Evolutionary conservation across 164 flowering plant genomes (phyloP).

Genomic region (Taxillus chinensis): DNA sequence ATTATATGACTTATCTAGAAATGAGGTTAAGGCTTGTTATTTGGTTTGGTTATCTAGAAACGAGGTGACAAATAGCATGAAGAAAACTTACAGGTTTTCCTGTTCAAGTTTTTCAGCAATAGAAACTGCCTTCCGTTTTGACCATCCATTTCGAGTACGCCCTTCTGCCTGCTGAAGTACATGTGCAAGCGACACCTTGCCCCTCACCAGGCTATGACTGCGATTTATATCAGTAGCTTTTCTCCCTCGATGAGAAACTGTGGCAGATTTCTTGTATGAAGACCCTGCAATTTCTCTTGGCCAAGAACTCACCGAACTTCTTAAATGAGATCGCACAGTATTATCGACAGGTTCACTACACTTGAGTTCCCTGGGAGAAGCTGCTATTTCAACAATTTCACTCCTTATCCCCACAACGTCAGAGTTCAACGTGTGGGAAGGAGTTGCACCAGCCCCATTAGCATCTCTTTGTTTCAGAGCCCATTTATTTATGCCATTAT

Average conservation of each 20-base stretch:
- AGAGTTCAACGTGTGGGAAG: constrained; percentile 13
- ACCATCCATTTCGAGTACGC: constrained; percentile 52
- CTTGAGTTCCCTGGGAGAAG: constrained; percentile 30
- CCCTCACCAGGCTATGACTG: constrained; percentile 60
- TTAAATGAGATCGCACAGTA: constrained; percentile 16
- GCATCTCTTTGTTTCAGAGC: constrained; percentile 15
- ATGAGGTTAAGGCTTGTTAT: too few relatives aligned
- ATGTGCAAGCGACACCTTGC: constrained; percentile 91
- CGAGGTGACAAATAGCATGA: neutral
- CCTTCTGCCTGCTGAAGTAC: constrained; percentile 92
- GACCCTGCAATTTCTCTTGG: constrained; percentile 20
- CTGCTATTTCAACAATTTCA: constrained; percentile 74
- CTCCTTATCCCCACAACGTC: constrained; percentile 22
- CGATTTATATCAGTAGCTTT: constrained; percentile 38
- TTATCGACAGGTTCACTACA: constrained; percentile 13
- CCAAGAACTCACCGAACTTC: constrained; percentile 18
- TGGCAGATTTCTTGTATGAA: constrained; percentile 20
- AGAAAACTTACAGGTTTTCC: constrained; percentile 70
- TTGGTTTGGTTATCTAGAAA: too few relatives aligned
- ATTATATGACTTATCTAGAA: too few relatives aligned
- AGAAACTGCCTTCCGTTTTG: constrained; percentile 78
- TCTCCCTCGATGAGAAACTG: constrained; percentile 23
- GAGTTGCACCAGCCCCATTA: constrained; percentile 18
- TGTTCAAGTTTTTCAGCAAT: constrained; percentile 94
- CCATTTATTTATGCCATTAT: constrained; percentile 13